Evolutionary conservation across 768 basidiomycete genomes (phyloP).

Genomic region (Lenzites betulinus): DNA sequence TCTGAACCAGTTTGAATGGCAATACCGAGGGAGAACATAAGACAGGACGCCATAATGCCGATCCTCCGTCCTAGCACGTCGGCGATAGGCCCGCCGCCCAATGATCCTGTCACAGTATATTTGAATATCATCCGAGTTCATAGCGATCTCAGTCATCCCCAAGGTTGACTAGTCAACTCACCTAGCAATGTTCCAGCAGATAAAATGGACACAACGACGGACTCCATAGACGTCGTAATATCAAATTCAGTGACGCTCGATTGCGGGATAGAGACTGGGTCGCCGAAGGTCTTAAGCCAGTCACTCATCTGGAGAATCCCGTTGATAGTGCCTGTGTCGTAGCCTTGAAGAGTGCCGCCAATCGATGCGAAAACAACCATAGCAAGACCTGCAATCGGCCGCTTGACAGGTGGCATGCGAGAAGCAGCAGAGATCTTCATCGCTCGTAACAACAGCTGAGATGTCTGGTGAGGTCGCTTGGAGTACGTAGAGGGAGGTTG

Average conservation of each 20-base stretch:
- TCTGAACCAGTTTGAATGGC: slow-evolving; percentile 62
- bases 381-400: background rate
- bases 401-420: background rate
- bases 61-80: slow-evolving; percentile 52
- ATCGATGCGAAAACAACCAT: background rate
- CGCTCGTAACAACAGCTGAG: too few relatives aligned
- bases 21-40: slow-evolving; percentile 63
- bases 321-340: background rate
- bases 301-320: background rate
- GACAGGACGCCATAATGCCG: slow-evolving; percentile 46
- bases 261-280: background rate
- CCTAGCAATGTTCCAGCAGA: slow-evolving; percentile 88
- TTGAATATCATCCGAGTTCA: too few relatives aligned
- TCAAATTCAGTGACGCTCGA: background rate
- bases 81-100: slow-evolving; percentile 53
- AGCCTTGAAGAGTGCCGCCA: background rate
- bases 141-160: too few relatives aligned
- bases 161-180: too few relatives aligned
- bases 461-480: too few relatives aligned
- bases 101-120: slow-evolving; percentile 48
- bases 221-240: slow-evolving; percentile 40
- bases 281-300: background rate
- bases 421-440: too few relatives aligned
- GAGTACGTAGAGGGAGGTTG: too few relatives aligned
- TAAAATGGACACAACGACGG: slow-evolving; percentile 65